Evolutionary conservation across 306 rosid species (phyloP).

Genomic region (Gillenia trifoliata): DNA sequence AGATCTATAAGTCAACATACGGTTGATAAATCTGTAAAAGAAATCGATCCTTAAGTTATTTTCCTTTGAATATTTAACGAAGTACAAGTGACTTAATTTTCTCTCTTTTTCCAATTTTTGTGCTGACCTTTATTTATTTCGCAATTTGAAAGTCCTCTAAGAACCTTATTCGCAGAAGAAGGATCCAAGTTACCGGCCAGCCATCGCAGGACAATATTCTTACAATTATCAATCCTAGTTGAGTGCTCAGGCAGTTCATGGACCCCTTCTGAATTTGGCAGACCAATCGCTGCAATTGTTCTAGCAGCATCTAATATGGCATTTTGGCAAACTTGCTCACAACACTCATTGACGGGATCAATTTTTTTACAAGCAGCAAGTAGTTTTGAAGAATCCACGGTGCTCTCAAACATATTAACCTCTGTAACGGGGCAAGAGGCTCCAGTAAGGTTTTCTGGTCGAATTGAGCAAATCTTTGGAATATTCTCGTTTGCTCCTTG

Average conservation of each 20-base stretch:
- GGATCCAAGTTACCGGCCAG: conserved; percentile 54
- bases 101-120: background rate
- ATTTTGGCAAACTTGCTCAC: conserved; percentile 58
- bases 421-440: conserved; percentile 48
- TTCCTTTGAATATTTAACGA: background rate
- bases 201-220: conserved; percentile 52
- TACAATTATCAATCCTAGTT: conserved; percentile 47
- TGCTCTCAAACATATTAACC: conserved; percentile 52
- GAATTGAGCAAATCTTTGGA: conserved; percentile 42
- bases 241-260: conserved; percentile 18
- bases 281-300: conserved; percentile 40
- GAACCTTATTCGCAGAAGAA: conserved; percentile 39
- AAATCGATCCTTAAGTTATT: background rate
- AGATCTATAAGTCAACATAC: conserved; percentile 25
- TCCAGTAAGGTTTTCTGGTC: conserved; percentile 46
- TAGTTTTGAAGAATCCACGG: conserved; percentile 47
- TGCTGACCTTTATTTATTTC: conserved; percentile 56
- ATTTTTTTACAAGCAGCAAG: conserved; percentile 55
- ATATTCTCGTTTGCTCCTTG: conserved; percentile 52
- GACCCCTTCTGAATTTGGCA: conserved; percentile 30
- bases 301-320: conserved; percentile 49
- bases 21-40: background rate
- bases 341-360: conserved; percentile 61
- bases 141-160: conserved; percentile 65
- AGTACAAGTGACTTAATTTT: conserved; percentile 1